These are phyloP conservation scores for Suillus subalutaceus DNA, from an alignment of 768 basidiomycete genomes.

Conservation along the genomic window DNA sequence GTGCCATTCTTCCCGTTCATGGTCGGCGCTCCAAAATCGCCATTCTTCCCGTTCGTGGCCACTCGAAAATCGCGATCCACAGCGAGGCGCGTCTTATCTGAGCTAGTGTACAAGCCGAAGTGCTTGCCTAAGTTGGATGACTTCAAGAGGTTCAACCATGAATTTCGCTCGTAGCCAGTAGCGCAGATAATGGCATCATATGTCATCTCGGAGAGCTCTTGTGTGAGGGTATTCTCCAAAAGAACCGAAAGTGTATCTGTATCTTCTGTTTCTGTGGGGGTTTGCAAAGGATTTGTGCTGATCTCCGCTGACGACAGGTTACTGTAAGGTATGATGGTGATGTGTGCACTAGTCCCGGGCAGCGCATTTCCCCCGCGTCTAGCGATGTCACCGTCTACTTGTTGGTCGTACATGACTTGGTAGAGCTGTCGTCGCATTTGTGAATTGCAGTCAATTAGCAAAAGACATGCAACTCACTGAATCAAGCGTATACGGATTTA, in stretches of 20 bases:
- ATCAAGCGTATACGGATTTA: slow-evolving; percentile 51
- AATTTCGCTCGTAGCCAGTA: slow-evolving; percentile 55
- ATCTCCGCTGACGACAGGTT: slow-evolving; percentile 36
- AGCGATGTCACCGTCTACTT: slow-evolving; percentile 46
- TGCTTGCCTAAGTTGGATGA: slow-evolving; percentile 40
- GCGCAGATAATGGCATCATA: slow-evolving; percentile 56
- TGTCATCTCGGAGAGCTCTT: slow-evolving; percentile 29
- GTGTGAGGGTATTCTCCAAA: slow-evolving; percentile 41
- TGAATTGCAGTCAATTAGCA: neutral
- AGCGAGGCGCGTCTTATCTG: slow-evolving; percentile 15
- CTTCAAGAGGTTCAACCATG: slow-evolving; percentile 47
- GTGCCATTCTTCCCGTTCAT: neutral
- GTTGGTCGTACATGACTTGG: slow-evolving; percentile 53
- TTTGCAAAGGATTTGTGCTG: slow-evolving; percentile 12
- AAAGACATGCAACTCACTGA: slow-evolving; percentile 29
- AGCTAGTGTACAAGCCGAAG: slow-evolving; percentile 34
- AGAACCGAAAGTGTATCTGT: slow-evolving; percentile 27
- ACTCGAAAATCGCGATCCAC: slow-evolving; percentile 12
- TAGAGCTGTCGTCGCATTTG: slow-evolving; percentile 40
- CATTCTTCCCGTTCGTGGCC: neutral
- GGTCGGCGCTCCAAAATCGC: neutral
- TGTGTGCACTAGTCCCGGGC: slow-evolving; percentile 26
- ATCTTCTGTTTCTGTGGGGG: slow-evolving; percentile 1
- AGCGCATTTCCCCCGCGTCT: slow-evolving; percentile 29
- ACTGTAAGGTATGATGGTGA: slow-evolving; percentile 42